Percentiles rank a stretch among this genome's conserved stretches.
phyloP scores from a whole-genome alignment of 345 rosid genomes.

The Leavenworthia alabamica region DNA sequence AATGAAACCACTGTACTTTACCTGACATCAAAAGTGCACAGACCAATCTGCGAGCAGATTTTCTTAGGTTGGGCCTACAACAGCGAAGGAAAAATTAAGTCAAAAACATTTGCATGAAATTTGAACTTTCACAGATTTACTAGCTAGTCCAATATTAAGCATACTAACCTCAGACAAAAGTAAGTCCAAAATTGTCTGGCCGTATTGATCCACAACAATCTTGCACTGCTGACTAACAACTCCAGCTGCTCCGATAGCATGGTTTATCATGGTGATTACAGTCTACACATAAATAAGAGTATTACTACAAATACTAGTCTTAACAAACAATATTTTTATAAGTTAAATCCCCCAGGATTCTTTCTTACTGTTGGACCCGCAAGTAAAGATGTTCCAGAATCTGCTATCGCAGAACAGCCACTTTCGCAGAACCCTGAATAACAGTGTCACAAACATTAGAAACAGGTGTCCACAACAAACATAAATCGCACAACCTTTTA shows the following conservation, averaged over 20 bases:
- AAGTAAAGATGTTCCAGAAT: slow-evolving; percentile 91
- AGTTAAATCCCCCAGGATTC: not conserved
- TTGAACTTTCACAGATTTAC: not conserved
- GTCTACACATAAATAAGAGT: slow-evolving; percentile 36
- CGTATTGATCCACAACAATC: slow-evolving; percentile 74
- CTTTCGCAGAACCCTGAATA: slow-evolving; percentile 62
- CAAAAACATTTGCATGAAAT: not conserved
- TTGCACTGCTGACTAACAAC: slow-evolving; percentile 80
- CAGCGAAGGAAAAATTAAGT: not conserved
- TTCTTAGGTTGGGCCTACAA: slow-evolving; percentile 59
- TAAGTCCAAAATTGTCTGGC: slow-evolving; percentile 60
- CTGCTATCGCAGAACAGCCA: slow-evolving; percentile 91
- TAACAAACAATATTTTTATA: not conserved
- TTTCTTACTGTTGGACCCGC: slow-evolving; percentile 83
- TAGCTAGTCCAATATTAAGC: not conserved
- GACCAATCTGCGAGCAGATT: slow-evolving; percentile 77
- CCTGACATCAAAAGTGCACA: slow-evolving; percentile 89
- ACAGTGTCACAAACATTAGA: slow-evolving; percentile 19
- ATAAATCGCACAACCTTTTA: not conserved
- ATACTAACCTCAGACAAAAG: slow-evolving; percentile 51
- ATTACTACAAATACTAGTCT: not conserved
- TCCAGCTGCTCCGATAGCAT: slow-evolving; percentile 88
- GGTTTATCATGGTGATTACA: slow-evolving; percentile 71
- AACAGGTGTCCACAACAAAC: not conserved
- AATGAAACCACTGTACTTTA: slow-evolving; percentile 23